Percentiles rank a stretch among this genome's conserved stretches.
phyloP scores from a whole-genome alignment of 495 filamentous ascomycete genomes.

The Ascobolus immersus region DNA sequence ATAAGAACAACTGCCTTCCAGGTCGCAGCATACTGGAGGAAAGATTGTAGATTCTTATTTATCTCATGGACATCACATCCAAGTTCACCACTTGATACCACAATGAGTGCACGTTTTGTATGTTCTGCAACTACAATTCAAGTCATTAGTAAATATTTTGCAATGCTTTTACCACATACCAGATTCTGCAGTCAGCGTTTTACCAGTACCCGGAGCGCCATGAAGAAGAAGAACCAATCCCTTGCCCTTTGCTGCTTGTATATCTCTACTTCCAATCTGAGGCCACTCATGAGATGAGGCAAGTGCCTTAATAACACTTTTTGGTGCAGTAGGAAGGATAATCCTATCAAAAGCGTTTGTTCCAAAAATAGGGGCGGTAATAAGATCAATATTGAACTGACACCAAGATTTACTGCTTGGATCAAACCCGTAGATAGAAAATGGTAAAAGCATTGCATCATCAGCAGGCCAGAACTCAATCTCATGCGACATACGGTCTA shows the following conservation, averaged over 20 bases:
- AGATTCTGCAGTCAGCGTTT: background rate
- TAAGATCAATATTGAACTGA: slow-evolving; percentile 20
- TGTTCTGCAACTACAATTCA: slow-evolving; percentile 4
- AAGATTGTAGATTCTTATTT: background rate
- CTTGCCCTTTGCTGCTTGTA: slow-evolving; percentile 5
- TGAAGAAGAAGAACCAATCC: slow-evolving; percentile 5
- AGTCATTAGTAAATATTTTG: background rate
- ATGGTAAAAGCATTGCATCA: too few species aligned
- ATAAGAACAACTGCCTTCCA: slow-evolving; percentile 13
- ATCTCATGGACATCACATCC: background rate
- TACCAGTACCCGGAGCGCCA: slow-evolving; percentile 5
- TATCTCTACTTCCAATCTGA: background rate
- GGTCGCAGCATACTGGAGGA: background rate
- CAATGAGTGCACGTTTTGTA: slow-evolving; percentile 2
- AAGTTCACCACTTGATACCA: slow-evolving; percentile 4
- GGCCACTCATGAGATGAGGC: background rate
- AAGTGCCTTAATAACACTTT: slow-evolving; percentile 12
- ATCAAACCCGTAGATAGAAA: too few species aligned
- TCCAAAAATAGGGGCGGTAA: slow-evolving; percentile 21
- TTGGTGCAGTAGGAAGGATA: slow-evolving; percentile 21
- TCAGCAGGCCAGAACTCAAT: too few species aligned
- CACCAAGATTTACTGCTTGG: slow-evolving; percentile 27
- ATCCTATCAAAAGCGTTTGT: slow-evolving; percentile 22
- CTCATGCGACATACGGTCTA: too few species aligned
- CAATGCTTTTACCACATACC: background rate